Percentiles rank a stretch among this genome's conserved stretches.
These are phyloP conservation scores for Mrakia blollopis DNA, from an alignment of 768 basidiomycete species.

Conservation along the genomic window DNA sequence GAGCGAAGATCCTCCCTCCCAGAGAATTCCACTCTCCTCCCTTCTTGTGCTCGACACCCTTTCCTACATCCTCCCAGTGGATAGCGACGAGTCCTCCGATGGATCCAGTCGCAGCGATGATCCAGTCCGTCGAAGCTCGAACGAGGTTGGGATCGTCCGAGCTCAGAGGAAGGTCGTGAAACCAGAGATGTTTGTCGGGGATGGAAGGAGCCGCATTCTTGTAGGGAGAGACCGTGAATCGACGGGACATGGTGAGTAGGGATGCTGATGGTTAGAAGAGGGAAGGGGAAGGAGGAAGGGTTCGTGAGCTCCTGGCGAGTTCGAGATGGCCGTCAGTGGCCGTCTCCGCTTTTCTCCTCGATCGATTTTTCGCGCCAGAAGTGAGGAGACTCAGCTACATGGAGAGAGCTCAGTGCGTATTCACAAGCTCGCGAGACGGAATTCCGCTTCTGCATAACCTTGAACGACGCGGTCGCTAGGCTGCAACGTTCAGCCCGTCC, in stretches of 20 bases:
- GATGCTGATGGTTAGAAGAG: background rate
- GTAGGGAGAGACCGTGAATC: slow-evolving; percentile 20
- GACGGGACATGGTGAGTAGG: slow-evolving; percentile 4
- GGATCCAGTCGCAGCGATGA: slow-evolving; percentile 16
- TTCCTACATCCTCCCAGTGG: slow-evolving; percentile 20
- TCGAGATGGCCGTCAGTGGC: background rate
- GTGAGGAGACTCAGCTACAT: too few relatives aligned
- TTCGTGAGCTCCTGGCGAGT: too few relatives aligned
- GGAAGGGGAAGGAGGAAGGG: background rate
- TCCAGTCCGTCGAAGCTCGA: background rate
- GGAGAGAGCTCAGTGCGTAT: too few relatives aligned
- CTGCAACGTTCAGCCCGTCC: too few relatives aligned
- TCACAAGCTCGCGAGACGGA: too few relatives aligned
- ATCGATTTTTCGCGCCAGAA: too few relatives aligned
- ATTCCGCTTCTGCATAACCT: too few relatives aligned
- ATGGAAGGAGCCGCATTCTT: slow-evolving; percentile 25
- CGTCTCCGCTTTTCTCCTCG: background rate
- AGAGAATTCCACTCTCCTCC: slow-evolving; percentile 15
- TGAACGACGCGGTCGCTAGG: too few relatives aligned
- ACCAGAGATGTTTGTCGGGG: background rate
- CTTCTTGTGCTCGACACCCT: background rate
- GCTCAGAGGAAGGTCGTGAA: slow-evolving; percentile 6
- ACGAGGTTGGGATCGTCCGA: slow-evolving; percentile 1
- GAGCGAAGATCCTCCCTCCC: slow-evolving; percentile 6
- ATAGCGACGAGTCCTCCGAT: slow-evolving; percentile 8